These are phyloP conservation scores for Backusella westeae DNA, from an alignment of 192 early-diverging fungal species.

Conservation along the genomic window DNA sequence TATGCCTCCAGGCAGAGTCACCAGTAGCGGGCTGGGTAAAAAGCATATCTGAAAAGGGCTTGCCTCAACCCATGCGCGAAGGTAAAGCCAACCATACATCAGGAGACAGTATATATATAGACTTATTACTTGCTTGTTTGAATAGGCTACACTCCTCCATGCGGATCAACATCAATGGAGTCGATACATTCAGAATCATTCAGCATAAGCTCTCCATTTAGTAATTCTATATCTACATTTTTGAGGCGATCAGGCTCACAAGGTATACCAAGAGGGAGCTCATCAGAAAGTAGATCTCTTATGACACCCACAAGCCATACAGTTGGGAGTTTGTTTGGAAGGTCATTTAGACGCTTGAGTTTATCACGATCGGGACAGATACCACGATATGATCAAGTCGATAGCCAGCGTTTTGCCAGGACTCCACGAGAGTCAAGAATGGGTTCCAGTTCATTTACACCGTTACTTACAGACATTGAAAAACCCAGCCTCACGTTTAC, in stretches of 20 bases:
- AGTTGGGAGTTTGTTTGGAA: neutral
- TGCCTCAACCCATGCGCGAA: neutral
- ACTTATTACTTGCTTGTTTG: neutral
- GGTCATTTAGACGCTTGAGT: neutral
- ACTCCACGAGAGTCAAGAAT: neutral
- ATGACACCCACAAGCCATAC: constrained; percentile 1
- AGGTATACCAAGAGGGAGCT: neutral
- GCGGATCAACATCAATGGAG: neutral
- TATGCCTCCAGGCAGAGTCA: constrained; percentile 19
- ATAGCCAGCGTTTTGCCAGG: neutral
- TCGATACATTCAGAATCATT: neutral
- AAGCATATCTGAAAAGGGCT: neutral
- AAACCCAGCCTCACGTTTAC: neutral
- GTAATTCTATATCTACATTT: constrained; percentile 24
- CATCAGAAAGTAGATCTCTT: neutral
- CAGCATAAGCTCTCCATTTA: neutral
- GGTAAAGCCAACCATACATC: neutral
- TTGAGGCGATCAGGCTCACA: constrained; percentile 9
- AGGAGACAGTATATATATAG: neutral
- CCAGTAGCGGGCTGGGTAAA: neutral
- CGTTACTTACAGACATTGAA: neutral
- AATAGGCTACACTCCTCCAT: neutral
- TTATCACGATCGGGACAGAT: neutral
- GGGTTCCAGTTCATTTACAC: neutral
- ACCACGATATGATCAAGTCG: neutral